Evolutionary conservation across 176 grass and related monocot species (phyloP).

Genomic region (Juncus inflexus): DNA sequence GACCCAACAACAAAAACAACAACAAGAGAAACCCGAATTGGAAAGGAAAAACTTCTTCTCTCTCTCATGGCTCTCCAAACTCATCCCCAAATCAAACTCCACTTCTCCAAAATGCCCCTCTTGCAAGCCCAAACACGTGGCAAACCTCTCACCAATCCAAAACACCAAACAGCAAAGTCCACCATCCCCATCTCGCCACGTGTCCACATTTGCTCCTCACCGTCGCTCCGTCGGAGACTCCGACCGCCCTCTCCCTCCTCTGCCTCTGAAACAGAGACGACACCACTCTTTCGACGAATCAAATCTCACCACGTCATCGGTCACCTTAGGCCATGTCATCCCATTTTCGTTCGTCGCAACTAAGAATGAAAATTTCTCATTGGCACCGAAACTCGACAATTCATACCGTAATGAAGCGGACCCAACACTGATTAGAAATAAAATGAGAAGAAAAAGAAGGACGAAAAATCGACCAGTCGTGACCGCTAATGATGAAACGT

Average conservation of each 20-base stretch:
- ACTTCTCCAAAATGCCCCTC: constrained; percentile 9
- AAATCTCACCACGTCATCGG: constrained; percentile 17
- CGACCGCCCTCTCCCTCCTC: constrained; percentile 10
- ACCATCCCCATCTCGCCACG: not conserved
- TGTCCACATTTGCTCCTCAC: constrained; percentile 3
- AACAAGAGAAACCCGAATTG: not conserved
- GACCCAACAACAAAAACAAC: constrained; percentile 21
- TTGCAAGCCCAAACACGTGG: constrained; percentile 1
- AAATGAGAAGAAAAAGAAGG: constrained; percentile 21
- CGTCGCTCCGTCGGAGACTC: constrained; percentile 43
- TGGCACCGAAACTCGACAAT: not conserved
- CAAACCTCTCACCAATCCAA: not conserved
- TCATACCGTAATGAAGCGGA: not conserved
- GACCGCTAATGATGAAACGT: not conserved
- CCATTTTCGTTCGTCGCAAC: constrained; percentile 38
- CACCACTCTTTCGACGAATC: constrained; percentile 51
- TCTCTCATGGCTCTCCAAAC: constrained; percentile 60
- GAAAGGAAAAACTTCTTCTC: constrained; percentile 46
- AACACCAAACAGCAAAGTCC: not conserved
- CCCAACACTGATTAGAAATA: constrained; percentile 19
- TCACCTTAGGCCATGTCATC: constrained; percentile 34
- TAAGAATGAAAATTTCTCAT: not conserved
- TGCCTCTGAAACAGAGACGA: constrained; percentile 27
- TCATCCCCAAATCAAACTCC: constrained; percentile 15
- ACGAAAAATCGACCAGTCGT: not conserved